Conservation (phyloP, 257 asterid species). For the Nicotiana sylvestris region DNA sequence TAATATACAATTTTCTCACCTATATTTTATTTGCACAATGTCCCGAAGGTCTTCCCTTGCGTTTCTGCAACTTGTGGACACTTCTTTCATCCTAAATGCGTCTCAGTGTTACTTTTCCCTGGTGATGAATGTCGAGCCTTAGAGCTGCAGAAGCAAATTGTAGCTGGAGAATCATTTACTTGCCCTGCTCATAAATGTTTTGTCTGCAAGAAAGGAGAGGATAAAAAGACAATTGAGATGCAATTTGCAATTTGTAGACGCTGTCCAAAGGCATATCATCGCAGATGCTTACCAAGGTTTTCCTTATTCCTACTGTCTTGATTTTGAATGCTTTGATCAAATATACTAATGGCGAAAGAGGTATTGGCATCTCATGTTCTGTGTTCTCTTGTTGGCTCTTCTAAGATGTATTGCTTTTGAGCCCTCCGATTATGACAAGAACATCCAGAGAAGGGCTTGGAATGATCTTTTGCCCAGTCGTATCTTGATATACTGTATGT, state of each 20-base stretch:
- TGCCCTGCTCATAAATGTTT: slow-evolving; percentile 72
- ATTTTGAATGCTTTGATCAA: slow-evolving; percentile 14
- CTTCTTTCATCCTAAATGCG: slow-evolving; percentile 67
- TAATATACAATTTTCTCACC: background rate
- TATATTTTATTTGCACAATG: slow-evolving; percentile 7
- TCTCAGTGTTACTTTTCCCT: slow-evolving; percentile 43
- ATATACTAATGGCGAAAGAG: background rate
- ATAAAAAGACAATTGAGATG: slow-evolving; percentile 40
- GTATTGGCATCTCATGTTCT: slow-evolving; percentile 5
- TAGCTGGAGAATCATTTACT: slow-evolving; percentile 56
- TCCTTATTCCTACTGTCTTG: slow-evolving; percentile 12
- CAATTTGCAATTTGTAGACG: slow-evolving; percentile 73
- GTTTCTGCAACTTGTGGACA: slow-evolving; percentile 78
- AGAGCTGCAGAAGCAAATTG: slow-evolving; percentile 37
- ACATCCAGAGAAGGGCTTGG: slow-evolving; percentile 57
- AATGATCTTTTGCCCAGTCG: slow-evolving; percentile 48
- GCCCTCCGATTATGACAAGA: slow-evolving; percentile 23
- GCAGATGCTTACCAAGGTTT: slow-evolving; percentile 78
- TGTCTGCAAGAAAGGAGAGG: slow-evolving; percentile 53
- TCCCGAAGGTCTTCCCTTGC: slow-evolving; percentile 61
- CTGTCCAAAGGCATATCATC: slow-evolving; percentile 70
- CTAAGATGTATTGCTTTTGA: slow-evolving; percentile 43
- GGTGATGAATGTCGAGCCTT: slow-evolving; percentile 35
- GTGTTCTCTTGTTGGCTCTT: slow-evolving; percentile 8
- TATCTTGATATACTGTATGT: slow-evolving; percentile 71